Conservation (phyloP, 1,284 basidiomycete genomes). For the Schizopora paradoxa region DNA sequence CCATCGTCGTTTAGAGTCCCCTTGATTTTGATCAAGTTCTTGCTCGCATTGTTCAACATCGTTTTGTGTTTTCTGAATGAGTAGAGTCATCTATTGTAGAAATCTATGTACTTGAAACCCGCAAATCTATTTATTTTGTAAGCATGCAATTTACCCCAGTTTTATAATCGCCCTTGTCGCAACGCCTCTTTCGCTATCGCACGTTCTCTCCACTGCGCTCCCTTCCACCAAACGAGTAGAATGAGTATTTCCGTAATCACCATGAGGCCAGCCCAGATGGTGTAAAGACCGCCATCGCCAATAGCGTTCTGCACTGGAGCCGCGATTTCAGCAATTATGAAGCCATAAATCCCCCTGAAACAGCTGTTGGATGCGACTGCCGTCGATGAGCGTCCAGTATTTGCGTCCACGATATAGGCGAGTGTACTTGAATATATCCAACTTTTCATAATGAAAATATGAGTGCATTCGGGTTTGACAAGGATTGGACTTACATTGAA, state of each 20-base stretch:
- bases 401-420: slow-evolving; percentile 75
- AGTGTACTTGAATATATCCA: slow-evolving; percentile 69
- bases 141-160: too few relatives aligned
- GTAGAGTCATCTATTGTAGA: too few relatives aligned
- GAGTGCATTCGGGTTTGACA: slow-evolving; percentile 8
- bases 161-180: background rate
- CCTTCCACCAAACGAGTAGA: slow-evolving; percentile 45
- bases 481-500: slow-evolving; percentile 47
- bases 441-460: slow-evolving; percentile 31
- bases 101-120: too few relatives aligned
- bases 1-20: too few relatives aligned
- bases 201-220: slow-evolving; percentile 36
- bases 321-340: slow-evolving; percentile 64
- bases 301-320: slow-evolving; percentile 49
- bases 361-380: slow-evolving; percentile 69
- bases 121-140: too few relatives aligned
- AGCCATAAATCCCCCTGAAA: slow-evolving; percentile 65
- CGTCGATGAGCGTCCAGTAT: slow-evolving; percentile 64
- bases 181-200: slow-evolving; percentile 27
- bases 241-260: slow-evolving; percentile 48
- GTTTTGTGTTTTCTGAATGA: too few relatives aligned
- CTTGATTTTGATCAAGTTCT: too few relatives aligned
- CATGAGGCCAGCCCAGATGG: slow-evolving; percentile 63
- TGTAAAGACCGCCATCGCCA: slow-evolving; percentile 72
- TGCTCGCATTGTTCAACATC: too few relatives aligned